Percentiles rank a stretch among this genome's conserved stretches.
These are phyloP conservation scores for Populus nigra DNA, from an alignment of 345 rosid species.

Conservation along the genomic window DNA sequence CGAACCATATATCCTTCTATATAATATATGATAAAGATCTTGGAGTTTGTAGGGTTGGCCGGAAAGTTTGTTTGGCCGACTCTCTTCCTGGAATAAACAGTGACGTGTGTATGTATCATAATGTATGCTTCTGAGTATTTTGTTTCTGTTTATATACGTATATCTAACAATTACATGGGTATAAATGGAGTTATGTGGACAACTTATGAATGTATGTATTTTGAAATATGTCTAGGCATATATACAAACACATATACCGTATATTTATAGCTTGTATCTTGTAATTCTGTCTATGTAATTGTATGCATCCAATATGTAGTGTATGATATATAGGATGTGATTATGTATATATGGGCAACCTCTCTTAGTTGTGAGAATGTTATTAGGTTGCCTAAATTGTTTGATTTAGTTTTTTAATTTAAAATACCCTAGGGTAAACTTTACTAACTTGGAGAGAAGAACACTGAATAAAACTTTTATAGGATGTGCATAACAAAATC, in stretches of 20 bases:
- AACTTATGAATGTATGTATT: background rate
- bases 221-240: background rate
- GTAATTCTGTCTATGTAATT: too few species aligned
- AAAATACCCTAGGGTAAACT: too few species aligned
- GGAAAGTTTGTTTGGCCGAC: constrained; percentile 62
- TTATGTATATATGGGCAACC: too few species aligned
- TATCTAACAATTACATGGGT: background rate
- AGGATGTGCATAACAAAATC: too few species aligned
- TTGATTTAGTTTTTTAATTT: too few species aligned
- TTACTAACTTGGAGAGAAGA: too few species aligned
- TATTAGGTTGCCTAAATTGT: too few species aligned
- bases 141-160: background rate
- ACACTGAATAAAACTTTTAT: too few species aligned
- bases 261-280: too few species aligned
- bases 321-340: too few species aligned
- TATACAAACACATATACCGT: background rate
- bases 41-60: constrained; percentile 36
- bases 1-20: constrained; percentile 32
- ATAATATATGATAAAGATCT: constrained; percentile 28
- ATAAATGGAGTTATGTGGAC: background rate
- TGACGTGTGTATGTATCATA: constrained; percentile 1
- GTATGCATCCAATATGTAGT: too few species aligned
- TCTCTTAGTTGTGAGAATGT: too few species aligned
- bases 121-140: background rate
- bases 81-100: constrained; percentile 15